Base-by-base conservation (phyloP, 306 rosid genomes). In the Abrus precatorius region DNA sequence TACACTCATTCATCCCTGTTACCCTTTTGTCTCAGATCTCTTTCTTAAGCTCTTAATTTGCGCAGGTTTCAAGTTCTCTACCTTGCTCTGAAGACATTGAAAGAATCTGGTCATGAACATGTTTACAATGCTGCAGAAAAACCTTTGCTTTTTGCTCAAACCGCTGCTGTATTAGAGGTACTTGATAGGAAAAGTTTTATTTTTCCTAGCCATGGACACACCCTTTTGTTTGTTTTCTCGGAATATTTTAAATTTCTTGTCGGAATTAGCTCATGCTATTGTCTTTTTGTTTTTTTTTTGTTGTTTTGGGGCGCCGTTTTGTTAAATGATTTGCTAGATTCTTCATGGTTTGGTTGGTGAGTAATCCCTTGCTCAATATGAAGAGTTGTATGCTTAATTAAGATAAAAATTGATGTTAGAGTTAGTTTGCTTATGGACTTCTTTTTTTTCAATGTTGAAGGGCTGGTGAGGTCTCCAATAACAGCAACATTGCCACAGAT, bases 401-500 rank as follows among this genome's bases (percentile, higher is more conserved):
- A 68, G 59, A 66, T 69, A 48, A 11, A 10, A 43, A 66, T 33
- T 75, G 47, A 27, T 57, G 54, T 74, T 32, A 7, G 44, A 33
- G 43, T 41, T 62, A 8, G 61, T 43, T 45, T 63, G 74, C 40
- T 80, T 54, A 74, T 45, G 66, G 34, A 34, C 1, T 44, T 9
- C 4, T 0, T 20, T 5, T 6, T 5, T 30, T 59, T 52, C 65
- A 41, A 64, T 76, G 70, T 20, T 66, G 65, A 79, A 95, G 99
- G 97, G 33, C 61, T 93, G 76, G 96, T 95, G 62, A 87, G 94
- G 81, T 95, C 97, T 90, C 98, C 99, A 34, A 70, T 89, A 29
- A 45, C 94, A 32, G 94, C 99, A 40, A 95, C 97, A 9, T 81
- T 95, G 81, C 99, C 97, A 50, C 99, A 90, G 83, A 87, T 95